Evolutionary conservation across 805 yeast species (phyloP).

Genomic region (Suhomyces sp.): DNA sequence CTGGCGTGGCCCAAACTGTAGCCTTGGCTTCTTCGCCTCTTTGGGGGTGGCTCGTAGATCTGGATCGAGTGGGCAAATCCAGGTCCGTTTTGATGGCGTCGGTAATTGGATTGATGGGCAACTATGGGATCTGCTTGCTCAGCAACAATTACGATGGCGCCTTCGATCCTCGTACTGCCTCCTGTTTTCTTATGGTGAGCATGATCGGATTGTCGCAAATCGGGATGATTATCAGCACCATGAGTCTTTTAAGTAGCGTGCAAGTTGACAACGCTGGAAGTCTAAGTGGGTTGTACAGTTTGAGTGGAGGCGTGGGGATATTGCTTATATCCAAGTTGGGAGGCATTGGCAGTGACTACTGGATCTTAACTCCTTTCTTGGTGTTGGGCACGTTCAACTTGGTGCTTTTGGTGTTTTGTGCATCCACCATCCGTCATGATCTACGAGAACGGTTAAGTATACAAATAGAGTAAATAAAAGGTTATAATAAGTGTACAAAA

Average conservation of each 20-base stretch:
- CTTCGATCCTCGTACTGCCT: conserved; percentile 33
- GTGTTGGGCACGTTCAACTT: conserved; percentile 43
- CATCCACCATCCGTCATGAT: neutral
- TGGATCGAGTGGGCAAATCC: conserved; percentile 24
- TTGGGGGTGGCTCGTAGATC: conserved; percentile 59
- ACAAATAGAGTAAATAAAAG: neutral
- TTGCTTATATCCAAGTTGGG: conserved; percentile 58
- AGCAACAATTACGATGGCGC: conserved; percentile 12
- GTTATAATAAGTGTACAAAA: too few species aligned
- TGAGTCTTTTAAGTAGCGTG: conserved; percentile 49
- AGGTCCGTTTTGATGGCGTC: conserved; percentile 36
- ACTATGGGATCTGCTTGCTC: conserved; percentile 26
- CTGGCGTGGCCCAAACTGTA: conserved; percentile 62
- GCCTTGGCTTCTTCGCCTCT: conserved; percentile 61
- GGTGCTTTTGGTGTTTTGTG: conserved; percentile 17
- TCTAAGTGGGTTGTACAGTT: conserved; percentile 65
- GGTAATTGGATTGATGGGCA: conserved; percentile 43
- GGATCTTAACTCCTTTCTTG: conserved; percentile 59
- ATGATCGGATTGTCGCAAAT: conserved; percentile 58
- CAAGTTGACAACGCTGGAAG: conserved; percentile 54
- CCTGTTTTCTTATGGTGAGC: conserved; percentile 40
- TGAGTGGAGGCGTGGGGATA: conserved; percentile 68
- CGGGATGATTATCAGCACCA: conserved; percentile 58
- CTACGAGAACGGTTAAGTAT: neutral
- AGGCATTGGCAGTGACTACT: conserved; percentile 55